phyloP scores from a whole-genome alignment of 106 monocot genomes.

The Amphibolis antarctica region DNA sequence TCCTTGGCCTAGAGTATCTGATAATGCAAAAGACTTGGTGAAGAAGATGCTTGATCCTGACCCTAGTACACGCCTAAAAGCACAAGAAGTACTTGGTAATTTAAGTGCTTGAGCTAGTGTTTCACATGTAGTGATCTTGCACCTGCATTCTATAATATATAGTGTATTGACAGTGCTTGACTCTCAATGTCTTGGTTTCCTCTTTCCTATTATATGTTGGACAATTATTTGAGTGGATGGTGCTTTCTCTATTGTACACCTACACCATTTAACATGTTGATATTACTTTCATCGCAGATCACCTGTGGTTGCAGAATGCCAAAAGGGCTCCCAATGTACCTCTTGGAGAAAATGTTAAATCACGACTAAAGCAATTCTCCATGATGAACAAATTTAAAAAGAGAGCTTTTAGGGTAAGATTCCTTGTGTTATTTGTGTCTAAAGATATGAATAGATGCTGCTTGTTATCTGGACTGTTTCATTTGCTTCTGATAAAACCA shows the following conservation, averaged over 20 bases:
- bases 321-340: constrained; percentile 21
- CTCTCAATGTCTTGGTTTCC: not conserved
- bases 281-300: constrained; percentile 9
- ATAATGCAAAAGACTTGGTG: constrained; percentile 25
- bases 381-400: constrained; percentile 24
- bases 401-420: constrained; percentile 23
- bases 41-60: constrained; percentile 21
- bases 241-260: too few relatives aligned
- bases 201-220: not conserved
- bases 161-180: not conserved
- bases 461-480: not conserved
- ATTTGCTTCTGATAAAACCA: not conserved
- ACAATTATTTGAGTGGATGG: not conserved
- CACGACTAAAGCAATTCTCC: constrained; percentile 17
- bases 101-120: not conserved
- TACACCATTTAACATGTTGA: not conserved
- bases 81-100: constrained; percentile 22
- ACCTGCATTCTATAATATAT: not conserved
- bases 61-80: constrained; percentile 14
- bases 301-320: constrained; percentile 19
- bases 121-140: not conserved
- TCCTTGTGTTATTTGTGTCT: not conserved
- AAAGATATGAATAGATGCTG: not conserved
- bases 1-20: constrained; percentile 29
- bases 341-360: constrained; percentile 17